Percentiles rank a stretch among this genome's conserved stretches.
Evolutionary conservation across 2,329 filamentous ascomycete genomes (phyloP).

Genomic region (Verticillium dahliae): DNA sequence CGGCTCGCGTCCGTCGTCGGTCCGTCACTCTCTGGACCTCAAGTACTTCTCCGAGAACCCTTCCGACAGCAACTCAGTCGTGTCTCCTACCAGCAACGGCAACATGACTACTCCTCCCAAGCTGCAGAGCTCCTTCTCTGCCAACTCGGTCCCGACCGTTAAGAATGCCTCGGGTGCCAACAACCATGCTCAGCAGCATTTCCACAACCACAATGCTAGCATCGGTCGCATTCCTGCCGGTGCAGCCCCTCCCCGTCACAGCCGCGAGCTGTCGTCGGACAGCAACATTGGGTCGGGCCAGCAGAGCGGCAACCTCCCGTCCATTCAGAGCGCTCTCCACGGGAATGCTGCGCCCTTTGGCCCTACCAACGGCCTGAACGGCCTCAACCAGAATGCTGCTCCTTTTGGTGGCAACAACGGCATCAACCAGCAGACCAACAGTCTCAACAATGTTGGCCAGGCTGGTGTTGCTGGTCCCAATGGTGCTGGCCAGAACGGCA

Average conservation of each 20-base stretch:
- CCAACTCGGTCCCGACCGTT: conserved; percentile 80
- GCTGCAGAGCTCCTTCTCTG: conserved; percentile 82
- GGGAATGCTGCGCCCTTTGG: conserved; percentile 75
- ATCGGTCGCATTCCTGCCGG: conserved; percentile 71
- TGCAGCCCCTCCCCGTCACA: conserved; percentile 61
- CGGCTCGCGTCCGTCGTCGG: conserved; percentile 39
- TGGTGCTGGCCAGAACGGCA: background rate
- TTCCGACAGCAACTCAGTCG: conserved; percentile 28
- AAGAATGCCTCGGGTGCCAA: conserved; percentile 60
- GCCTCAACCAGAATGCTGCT: background rate
- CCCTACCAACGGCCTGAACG: conserved; percentile 35
- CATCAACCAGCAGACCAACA: background rate
- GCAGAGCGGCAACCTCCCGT: conserved; percentile 44
- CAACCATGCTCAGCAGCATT: conserved; percentile 55
- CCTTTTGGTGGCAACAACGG: background rate
- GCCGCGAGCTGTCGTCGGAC: conserved; percentile 60
- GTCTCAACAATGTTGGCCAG: background rate
- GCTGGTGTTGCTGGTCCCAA: background rate
- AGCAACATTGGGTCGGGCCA: conserved; percentile 34
- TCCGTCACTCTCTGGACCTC: conserved; percentile 53
- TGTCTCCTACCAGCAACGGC: conserved; percentile 42
- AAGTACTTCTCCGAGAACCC: conserved; percentile 42
- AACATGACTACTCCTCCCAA: conserved; percentile 61
- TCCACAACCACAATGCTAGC: conserved; percentile 75
- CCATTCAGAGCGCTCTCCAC: conserved; percentile 68